These are phyloP conservation scores for Scedosporium boydii DNA, from an alignment of 2,329 filamentous ascomycete species.

Conservation along the genomic window DNA sequence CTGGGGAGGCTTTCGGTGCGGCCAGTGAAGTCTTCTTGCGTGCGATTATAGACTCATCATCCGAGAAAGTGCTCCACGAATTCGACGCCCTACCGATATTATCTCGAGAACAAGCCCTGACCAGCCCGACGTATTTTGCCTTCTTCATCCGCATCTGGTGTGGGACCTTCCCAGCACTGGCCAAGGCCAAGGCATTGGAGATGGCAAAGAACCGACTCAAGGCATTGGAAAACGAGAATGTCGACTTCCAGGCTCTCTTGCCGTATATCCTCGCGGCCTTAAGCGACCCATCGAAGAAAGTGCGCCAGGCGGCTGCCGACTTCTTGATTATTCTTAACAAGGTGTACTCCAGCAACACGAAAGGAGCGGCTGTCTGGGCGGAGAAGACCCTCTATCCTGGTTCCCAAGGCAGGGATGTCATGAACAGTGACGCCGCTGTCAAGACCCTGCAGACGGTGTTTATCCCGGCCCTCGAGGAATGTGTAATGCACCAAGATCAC, in stretches of 20 bases:
- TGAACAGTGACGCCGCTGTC: slow-evolving; percentile 46
- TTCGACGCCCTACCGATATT: slow-evolving; percentile 49
- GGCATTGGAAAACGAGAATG: slow-evolving; percentile 30
- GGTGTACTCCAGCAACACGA: slow-evolving; percentile 30
- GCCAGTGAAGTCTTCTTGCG: slow-evolving; percentile 48
- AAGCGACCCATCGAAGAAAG: slow-evolving; percentile 63
- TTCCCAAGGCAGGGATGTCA: slow-evolving; percentile 41
- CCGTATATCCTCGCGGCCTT: slow-evolving; percentile 73
- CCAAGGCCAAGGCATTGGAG: slow-evolving; percentile 60
- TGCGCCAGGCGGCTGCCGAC: slow-evolving; percentile 66
- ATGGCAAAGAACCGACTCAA: slow-evolving; percentile 50
- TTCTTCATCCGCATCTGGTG: slow-evolving; percentile 72
- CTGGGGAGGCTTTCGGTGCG: slow-evolving; percentile 45
- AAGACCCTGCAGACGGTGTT: slow-evolving; percentile 58
- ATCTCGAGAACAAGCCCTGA: slow-evolving; percentile 41
- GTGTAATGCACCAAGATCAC: slow-evolving; percentile 66
- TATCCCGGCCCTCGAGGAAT: slow-evolving; percentile 75
- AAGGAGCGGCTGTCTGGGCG: slow-evolving; percentile 45
- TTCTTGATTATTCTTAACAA: slow-evolving; percentile 49
- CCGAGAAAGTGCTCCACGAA: slow-evolving; percentile 31
- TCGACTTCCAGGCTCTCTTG: slow-evolving; percentile 70
- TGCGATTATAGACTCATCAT: slow-evolving; percentile 32
- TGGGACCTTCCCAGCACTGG: slow-evolving; percentile 58
- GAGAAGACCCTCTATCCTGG: slow-evolving; percentile 56
- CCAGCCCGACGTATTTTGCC: slow-evolving; percentile 58